Base-by-base conservation (phyloP, 78 protist genomes). In the Dictyostelium purpureum region DNA sequence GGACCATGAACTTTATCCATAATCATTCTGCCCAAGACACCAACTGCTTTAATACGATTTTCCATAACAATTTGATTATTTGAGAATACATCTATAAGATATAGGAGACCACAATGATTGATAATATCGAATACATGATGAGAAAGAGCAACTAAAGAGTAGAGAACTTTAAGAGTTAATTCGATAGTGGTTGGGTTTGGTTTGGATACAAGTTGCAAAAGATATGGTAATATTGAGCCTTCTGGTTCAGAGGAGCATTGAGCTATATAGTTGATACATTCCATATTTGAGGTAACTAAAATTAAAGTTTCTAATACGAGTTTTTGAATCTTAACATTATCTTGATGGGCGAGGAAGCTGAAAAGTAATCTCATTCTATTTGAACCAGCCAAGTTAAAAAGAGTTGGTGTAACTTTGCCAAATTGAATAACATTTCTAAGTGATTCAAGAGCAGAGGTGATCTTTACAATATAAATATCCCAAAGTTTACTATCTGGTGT, bases 1-100 rank as follows among this genome's bases (percentile, higher is more conserved):
- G 94, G 89, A 28, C 95, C 97, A 37, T 83, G 78, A 26, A 88
- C 92, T 75, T 89, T 88, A 81, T 95, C 95, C 1, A 77, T 28
- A 28, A 69, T 49, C 94, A 79, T 77, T 59, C 87, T 78, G 38
- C 87, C 92, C 28, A 74, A 21, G 1, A 87, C 74, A 35, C 67
- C 92, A 57, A 66, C 47, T 0, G 56, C 33, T 33, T 63, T 76
- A n/a, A 74, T 51, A 51, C 92, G 75, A 28, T 45, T 37, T 24
- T 76, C 92, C 51, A 76, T 19, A 11, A 28, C 19, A 12, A 74
- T 76, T 74, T 74, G 92, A 31, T 76, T 87, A 28, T 45, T 63
- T 49, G 88, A 40, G 42, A 90, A 82, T 24, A 90, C 26, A 42
- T 70, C 37, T 63, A 95, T 76, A 10, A 90, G 52, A 52, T 90